Base-by-base conservation (phyloP, 345 rosid genomes). In the Salix purpurea region DNA sequence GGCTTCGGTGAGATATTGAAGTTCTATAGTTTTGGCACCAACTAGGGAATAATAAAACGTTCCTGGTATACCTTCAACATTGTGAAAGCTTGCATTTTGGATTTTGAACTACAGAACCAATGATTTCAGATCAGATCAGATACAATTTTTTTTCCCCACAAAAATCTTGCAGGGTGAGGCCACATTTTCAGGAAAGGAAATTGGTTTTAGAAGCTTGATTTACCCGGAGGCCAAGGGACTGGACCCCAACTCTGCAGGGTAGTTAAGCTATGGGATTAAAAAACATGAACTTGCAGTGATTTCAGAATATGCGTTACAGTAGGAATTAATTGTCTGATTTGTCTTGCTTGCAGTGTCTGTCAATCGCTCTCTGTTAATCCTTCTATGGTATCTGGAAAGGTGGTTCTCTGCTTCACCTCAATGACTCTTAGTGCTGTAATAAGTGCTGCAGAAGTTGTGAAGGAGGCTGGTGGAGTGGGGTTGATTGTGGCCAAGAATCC, bases 401-500 rank as follows among this genome's bases (percentile, higher is more conserved):
- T 83, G 66, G 86, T 81, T 44, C 67, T 85, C 30, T 81, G 86
- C 70, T 85, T 85, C 71, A 78, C 84, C 2, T 52, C 78, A 40
- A 13, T 69, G 6, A 69, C 78, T 28, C 4, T 10, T 2, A 12
- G 40, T 36, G 83, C 79, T 36, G 80, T 83, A 40, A 21, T 79
- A 28, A 65, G 19, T 32, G 84, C 76, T 74, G 81, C 76, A 8
- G 18, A 69, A 37, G 46, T 52, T 69, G 86, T 83, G 54, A 76
- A 69, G 24, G 64, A 67, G 64, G 84, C 74, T 0, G 84, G 83
- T 61, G 88, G 86, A 78, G 76, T 83, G 70, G 88, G 88, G 1
- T 64, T 85, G 32, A 83, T 85, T 69, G 67, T 81, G 28, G 84
- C 85, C 69, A 85, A 72, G 71, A 72, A 71, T 65, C 86, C 83